Evolutionary conservation across 1,284 basidiomycete species (phyloP), one percentile per base, ranked within the genome.

Genomic region (Papiliotrema flavescens): DNA sequence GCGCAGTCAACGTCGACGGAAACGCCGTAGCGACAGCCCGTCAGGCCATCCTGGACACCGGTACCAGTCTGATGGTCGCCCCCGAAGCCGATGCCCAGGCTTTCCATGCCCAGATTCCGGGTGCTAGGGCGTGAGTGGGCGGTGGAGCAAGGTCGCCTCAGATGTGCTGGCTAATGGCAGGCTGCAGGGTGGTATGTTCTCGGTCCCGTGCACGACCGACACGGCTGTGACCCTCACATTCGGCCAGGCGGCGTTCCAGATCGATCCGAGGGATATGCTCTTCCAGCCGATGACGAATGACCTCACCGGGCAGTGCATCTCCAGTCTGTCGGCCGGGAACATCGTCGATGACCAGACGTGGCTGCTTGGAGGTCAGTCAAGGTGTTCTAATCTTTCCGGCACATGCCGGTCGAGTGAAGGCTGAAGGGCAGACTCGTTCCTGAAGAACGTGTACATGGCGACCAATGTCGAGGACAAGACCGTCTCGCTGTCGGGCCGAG

Each of bases 201-300:
- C 82, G 28, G 80, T 93, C 53, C 89, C 90, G 2, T 93, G 90
- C 78, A 86, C 82, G 3, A 84, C 84, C 19, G 82, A 77, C 54
- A 79, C 83, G 24, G 80, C 73, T 47, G 79, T 94, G 51, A 82
- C 86, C 0, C 76, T 93, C 56, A 81, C 81, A 2, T 88, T 92
- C 60, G 85, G 85, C 68, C 74, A 43, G 54, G 71, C 20, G 2
- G 61, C 63, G 23, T 42, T 35, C 42, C 62, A 54, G 43, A 60
- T 61, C 39, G 59, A 63, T 51, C 54, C 51, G 19, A 51, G 67
- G 5, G 90, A 93, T 71, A 76, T 94, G 56, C 80, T 85, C 4
- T 84, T 90, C 74, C 69, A 82, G 15, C 87, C 89, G 42, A 76
- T 88, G 68, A 55, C 74, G 35, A 81, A 80, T 61, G 70, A 90